A percentile compares a stretch with the other conserved stretches of the same genome.
phyloP scores from a whole-genome alignment of 805 yeast species.

The Schwanniomyces sp. region DNA sequence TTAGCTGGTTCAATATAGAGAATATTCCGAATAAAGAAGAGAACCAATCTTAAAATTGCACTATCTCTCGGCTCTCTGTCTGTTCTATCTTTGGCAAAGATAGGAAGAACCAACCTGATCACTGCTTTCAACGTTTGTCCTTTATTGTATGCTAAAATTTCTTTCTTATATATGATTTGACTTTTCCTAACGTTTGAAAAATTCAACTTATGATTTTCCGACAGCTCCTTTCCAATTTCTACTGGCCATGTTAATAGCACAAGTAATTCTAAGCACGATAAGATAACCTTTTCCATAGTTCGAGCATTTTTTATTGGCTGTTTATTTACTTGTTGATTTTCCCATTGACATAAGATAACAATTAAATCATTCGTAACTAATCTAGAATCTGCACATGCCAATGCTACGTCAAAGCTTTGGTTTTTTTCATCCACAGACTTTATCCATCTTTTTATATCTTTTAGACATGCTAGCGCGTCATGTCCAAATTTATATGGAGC shows the following conservation, averaged over 20 bases:
- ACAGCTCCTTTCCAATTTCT: constrained; percentile 56
- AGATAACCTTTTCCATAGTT: constrained; percentile 59
- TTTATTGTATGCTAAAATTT: constrained; percentile 53
- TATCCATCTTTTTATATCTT: constrained; percentile 88
- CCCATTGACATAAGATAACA: constrained; percentile 77
- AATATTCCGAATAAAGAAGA: constrained; percentile 77
- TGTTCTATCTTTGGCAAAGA: constrained; percentile 47
- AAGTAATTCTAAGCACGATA: constrained; percentile 73
- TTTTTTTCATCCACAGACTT: constrained; percentile 75
- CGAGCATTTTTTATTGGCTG: constrained; percentile 25
- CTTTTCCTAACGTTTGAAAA: constrained; percentile 62
- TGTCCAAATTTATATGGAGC: constrained; percentile 78
- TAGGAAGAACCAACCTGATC: constrained; percentile 65
- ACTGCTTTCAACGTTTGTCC: constrained; percentile 71
- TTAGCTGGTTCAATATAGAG: constrained; percentile 73
- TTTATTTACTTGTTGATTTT: constrained; percentile 35
- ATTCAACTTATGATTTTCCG: constrained; percentile 55
- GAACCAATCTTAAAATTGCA: constrained; percentile 66
- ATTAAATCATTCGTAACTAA: constrained; percentile 71
- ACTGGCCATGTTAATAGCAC: constrained; percentile 88
- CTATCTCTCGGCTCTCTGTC: constrained; percentile 72
- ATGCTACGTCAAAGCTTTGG: constrained; percentile 75
- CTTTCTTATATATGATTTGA: constrained; percentile 71
- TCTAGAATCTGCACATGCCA: constrained; percentile 81
- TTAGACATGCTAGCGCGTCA: constrained; percentile 82